Percentiles rank a stretch among this genome's conserved stretches.
phyloP scores from a whole-genome alignment of 1,139 yeast genomes.

The Blastobotrys serpentis region DNA sequence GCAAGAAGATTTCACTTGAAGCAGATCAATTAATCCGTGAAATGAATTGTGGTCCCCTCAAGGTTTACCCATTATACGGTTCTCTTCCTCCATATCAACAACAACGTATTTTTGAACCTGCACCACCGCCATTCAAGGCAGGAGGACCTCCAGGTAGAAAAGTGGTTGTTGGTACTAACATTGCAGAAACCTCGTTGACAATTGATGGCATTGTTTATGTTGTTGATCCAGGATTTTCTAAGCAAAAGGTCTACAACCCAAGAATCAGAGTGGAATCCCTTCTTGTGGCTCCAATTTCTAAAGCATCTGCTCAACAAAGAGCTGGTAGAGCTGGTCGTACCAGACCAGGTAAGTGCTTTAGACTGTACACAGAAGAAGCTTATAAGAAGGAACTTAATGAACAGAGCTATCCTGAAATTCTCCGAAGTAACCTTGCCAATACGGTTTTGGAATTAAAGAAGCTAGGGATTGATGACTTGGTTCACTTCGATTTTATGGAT shows the following conservation, averaged over 20 bases:
- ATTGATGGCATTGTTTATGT: conserved; percentile 89
- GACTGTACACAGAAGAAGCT: conserved; percentile 95
- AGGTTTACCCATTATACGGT: conserved; percentile 91
- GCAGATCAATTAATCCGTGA: conserved; percentile 86
- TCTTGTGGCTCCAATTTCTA: conserved; percentile 92
- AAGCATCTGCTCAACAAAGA: conserved; percentile 96
- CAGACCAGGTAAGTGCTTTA: conserved; percentile 95
- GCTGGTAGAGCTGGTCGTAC: conserved; percentile 99
- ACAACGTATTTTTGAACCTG: conserved; percentile 88
- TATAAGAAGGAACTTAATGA: conserved; percentile 90
- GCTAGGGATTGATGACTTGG: conserved; percentile 91
- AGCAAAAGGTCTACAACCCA: conserved; percentile 86
- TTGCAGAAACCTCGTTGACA: conserved; percentile 95
- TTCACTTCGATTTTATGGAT: conserved; percentile 97
- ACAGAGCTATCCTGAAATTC: conserved; percentile 93
- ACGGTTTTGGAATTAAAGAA: conserved; percentile 92
- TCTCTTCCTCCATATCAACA: conserved; percentile 95
- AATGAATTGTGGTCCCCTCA: conserved; percentile 82
- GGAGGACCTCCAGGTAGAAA: conserved; percentile 93
- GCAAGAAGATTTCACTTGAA: conserved; percentile 81
- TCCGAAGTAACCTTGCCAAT: conserved; percentile 84
- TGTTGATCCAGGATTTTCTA: conserved; percentile 90
- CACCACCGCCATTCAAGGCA: conserved; percentile 62
- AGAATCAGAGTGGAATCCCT: conserved; percentile 93
- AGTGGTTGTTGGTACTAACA: conserved; percentile 90